Evolutionary conservation across 2,329 filamentous ascomycete species (phyloP).

Genomic region (Eutypella sp.): DNA sequence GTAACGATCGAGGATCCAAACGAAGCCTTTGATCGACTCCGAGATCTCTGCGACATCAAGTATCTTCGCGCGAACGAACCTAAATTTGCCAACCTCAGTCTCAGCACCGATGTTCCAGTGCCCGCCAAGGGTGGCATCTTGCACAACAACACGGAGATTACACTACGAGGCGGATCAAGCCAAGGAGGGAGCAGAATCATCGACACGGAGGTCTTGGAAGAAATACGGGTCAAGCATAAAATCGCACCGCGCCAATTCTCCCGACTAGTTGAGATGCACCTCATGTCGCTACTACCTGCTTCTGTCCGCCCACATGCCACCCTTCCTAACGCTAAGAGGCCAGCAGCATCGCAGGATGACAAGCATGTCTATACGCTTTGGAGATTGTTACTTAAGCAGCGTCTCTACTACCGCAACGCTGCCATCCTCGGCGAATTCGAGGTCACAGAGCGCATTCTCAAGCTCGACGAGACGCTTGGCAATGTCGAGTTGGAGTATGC

Average conservation of each 20-base stretch:
- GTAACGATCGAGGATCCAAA: constrained; percentile 94
- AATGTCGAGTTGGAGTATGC: constrained; percentile 69
- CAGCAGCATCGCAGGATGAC: constrained; percentile 44
- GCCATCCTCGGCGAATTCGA: constrained; percentile 68
- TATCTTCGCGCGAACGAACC: constrained; percentile 55
- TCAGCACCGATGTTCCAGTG: constrained; percentile 49
- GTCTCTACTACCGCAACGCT: constrained; percentile 70
- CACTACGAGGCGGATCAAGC: constrained; percentile 12
- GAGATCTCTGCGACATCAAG: constrained; percentile 68
- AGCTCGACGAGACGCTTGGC: constrained; percentile 63
- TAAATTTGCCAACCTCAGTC: constrained; percentile 50
- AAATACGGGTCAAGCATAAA: constrained; percentile 59
- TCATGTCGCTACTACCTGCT: constrained; percentile 55
- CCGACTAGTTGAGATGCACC: constrained; percentile 70
- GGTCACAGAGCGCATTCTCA: constrained; percentile 61
- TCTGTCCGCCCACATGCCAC: constrained; percentile 49
- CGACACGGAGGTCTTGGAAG: constrained; percentile 49
- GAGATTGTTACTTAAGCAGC: constrained; percentile 70
- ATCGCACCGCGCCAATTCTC: constrained; percentile 73
- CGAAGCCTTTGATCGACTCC: constrained; percentile 74
- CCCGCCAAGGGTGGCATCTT: constrained; percentile 39
- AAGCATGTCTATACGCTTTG: constrained; percentile 64
- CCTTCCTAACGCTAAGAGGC: constrained; percentile 16
- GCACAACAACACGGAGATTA: constrained; percentile 22
- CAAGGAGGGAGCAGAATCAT: constrained; percentile 44